phyloP scores from a whole-genome alignment of 495 filamentous ascomycete genomes.

The Wilcoxina mikolae region DNA sequence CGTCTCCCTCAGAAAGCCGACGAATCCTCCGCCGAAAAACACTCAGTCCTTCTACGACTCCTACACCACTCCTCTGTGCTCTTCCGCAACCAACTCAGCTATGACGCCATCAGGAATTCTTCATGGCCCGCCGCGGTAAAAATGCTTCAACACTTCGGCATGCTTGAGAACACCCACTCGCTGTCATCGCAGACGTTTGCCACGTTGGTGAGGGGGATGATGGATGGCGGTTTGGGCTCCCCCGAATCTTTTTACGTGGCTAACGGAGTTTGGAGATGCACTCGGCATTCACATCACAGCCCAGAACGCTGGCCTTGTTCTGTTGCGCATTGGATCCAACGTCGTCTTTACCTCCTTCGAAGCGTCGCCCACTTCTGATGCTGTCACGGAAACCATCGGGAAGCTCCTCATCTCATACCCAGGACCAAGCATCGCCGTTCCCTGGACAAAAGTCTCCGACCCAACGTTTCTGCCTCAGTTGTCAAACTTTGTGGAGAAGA shows the following conservation, averaged over 20 bases:
- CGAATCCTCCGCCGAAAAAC: too few species aligned
- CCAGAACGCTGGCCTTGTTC: conserved; percentile 47
- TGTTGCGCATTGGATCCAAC: conserved; percentile 27
- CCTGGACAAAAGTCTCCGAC: conserved; percentile 27
- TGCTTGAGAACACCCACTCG: too few species aligned
- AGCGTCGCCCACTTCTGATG: conserved; percentile 36
- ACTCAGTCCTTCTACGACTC: too few species aligned
- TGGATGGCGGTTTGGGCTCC: neutral
- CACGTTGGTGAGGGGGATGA: neutral
- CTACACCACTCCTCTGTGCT: conserved; percentile 5
- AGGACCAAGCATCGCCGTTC: conserved; percentile 34
- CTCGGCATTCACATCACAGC: conserved; percentile 35
- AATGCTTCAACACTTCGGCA: too few species aligned
- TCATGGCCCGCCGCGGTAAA: too few species aligned
- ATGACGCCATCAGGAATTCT: too few species aligned
- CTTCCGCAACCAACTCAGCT: too few species aligned
- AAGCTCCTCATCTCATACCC: conserved; percentile 43
- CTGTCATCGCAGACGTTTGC: conserved; percentile 1
- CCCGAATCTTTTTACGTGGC: neutral
- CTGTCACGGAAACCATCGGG: conserved; percentile 36
- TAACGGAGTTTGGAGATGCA: conserved; percentile 13
- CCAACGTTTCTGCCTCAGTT: conserved; percentile 31
- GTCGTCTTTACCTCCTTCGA: conserved; percentile 44
- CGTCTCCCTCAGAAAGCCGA: conserved; percentile 36
- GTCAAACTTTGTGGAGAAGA: too few species aligned